Percentiles rank a stretch among this genome's conserved stretches.
phyloP scores from a whole-genome alignment of 83 land plant species.

The Thuja plicata region DNA sequence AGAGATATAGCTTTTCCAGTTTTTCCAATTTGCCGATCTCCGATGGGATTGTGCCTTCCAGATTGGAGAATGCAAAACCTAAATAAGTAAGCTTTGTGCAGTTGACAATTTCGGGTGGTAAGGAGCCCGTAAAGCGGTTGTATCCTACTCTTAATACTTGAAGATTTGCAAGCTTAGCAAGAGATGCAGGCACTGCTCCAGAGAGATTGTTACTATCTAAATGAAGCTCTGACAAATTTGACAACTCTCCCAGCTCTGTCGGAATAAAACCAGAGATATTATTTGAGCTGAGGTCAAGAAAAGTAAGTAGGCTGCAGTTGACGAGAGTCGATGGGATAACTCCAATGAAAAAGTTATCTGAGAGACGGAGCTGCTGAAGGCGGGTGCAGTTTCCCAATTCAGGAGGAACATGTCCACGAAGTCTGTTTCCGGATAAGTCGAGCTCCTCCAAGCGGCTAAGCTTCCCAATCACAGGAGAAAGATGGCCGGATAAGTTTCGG shows the following conservation, averaged over 20 bases:
- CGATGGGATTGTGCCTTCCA: neutral
- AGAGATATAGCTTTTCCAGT: no score
- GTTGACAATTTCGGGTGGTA: constrained; percentile 15
- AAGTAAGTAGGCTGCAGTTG: constrained; percentile 1
- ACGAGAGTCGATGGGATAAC: neutral
- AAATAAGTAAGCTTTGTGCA: constrained; percentile 29
- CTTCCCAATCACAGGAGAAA: neutral
- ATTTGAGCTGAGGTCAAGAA: neutral
- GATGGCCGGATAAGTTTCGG: neutral
- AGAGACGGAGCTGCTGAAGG: neutral
- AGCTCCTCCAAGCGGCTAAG: neutral
- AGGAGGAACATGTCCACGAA: neutral
- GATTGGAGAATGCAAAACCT: constrained; percentile 33
- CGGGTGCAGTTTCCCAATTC: neutral
- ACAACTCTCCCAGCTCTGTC: neutral
- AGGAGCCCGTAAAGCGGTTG: constrained; percentile 37
- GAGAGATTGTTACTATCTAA: neutral
- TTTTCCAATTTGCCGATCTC: no score
- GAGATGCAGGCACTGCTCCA: neutral
- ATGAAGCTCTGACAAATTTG: neutral
- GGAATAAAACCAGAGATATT: neutral
- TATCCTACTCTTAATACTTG: constrained; percentile 2
- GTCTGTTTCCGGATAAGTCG: neutral
- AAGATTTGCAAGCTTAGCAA: neutral
- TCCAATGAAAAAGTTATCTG: neutral